Evolutionary conservation across 495 filamentous ascomycete genomes (phyloP), one percentile per base, ranked within the genome.

Genomic region (Letharia lupina): DNA sequence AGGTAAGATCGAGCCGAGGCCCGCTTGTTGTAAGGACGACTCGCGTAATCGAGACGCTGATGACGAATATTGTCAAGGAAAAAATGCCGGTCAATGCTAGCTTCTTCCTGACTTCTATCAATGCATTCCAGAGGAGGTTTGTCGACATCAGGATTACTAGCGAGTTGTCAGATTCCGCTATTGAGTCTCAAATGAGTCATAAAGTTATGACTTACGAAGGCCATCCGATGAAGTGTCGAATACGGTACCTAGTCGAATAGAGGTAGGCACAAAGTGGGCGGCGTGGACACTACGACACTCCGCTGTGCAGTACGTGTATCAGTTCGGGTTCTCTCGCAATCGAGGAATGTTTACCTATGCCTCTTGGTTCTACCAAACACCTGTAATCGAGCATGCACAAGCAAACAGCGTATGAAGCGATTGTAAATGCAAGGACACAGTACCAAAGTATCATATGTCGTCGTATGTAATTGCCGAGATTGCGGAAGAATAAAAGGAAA

Each of bases 401-500:
- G 37, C 64, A 60, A 23, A 39, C 35, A 33, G 50, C 7, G 47
- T 66, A 69, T 33, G 68, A 47, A 44, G 62, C 64, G n/a, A 60
- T 28, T 13, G 60, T 62, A 48, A 62, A 54, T n/a, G 23, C 42
- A 23, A 64, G 10, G 28, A 67, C 64, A 44, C 35, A 40, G 37
- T 61, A 60, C 68, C 68, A 69, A 31, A 62, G 40, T 52, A 67
- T 56, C 52, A 56, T 69, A 65, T 67, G 67, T 20, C 64, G 54
- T 45, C 67, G 64, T 59, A 64, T 65, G 28, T 35, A 23, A 8
- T 54, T 40, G 20, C 60, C 65, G 33, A 69, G 52, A 8, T 59
- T 69, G 35, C 58, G 64, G 35, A 69, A 69, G 31, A 67, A 69
- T 18, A 67, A n/a, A 45, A 75, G 41, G 47, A 74, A 75, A 2